Evolutionary conservation across 805 yeast species (phyloP).

Genomic region (Candida gorgasii): DNA sequence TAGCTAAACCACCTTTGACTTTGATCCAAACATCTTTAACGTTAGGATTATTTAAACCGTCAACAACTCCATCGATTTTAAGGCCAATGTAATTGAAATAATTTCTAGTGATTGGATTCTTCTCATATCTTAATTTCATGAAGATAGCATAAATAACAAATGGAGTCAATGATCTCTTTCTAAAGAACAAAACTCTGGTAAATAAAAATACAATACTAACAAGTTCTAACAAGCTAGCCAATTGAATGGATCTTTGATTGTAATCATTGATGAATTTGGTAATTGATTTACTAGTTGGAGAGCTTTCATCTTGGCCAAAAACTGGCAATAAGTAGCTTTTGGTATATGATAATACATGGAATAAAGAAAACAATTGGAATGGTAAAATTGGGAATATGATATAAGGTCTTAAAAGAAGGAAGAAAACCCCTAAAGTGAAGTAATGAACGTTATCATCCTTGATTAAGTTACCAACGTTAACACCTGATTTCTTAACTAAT

Average conservation of each 20-base stretch:
- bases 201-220: conserved; percentile 46
- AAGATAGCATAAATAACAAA: conserved; percentile 58
- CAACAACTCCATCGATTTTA: conserved; percentile 32
- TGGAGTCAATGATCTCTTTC: conserved; percentile 61
- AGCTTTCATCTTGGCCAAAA: conserved; percentile 34
- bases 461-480: conserved; percentile 22
- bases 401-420: conserved; percentile 52
- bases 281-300: conserved; percentile 39
- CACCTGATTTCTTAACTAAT: conserved; percentile 33
- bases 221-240: conserved; percentile 41
- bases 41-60: conserved; percentile 28
- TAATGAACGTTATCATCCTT: conserved; percentile 74
- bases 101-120: conserved; percentile 68
- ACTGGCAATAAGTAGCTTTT: conserved; percentile 69
- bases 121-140: conserved; percentile 76
- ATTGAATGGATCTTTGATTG: conserved; percentile 38
- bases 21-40: conserved; percentile 39
- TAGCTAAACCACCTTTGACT: conserved; percentile 31
- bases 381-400: conserved; percentile 67
- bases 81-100: conserved; percentile 71
- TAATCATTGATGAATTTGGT: conserved; percentile 34
- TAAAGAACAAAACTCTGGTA: conserved; percentile 58
- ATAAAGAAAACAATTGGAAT: conserved; percentile 72
- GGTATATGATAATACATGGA: conserved; percentile 76
- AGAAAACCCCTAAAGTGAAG: conserved; percentile 55